Base-by-base conservation (phyloP, 1,139 yeast genomes). In the Geotrichum restrictum region DNA sequence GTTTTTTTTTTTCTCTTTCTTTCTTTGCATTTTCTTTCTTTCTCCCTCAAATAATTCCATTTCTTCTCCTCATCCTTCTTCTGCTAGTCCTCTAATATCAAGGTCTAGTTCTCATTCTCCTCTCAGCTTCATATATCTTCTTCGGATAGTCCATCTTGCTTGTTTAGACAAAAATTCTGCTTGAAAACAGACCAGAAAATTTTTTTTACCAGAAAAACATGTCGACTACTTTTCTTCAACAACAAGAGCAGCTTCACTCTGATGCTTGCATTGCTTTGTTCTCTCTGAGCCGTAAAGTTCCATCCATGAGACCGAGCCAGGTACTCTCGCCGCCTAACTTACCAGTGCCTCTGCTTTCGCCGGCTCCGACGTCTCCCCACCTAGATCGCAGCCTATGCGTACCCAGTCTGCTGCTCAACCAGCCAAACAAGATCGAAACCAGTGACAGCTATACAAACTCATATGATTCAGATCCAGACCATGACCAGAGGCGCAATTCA, bases 191-290 rank as follows among this genome's bases (percentile, higher is more conserved):
- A 19, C 13, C 7, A 42, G 18, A 42, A 39, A 39, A 36, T 10
- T 22, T 39, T 24, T 29, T 29, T 39, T 32, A 21, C 18, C 16
- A 29, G 11, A 38, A 5, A 13, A 29, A 31, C 37, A 51, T 36
- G 48, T 36, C 36, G 19, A 21, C 33, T n/a, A 27, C 45, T 40
- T 16, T 22, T 31, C 10, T 24, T 34, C 16, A 22, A 2, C 34
- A 40, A 19, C 47, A 33, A 22, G 42, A 41, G n/a, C 51, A 41
- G 33, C 41, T 34, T 29, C 46, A 29, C 21, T 37, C 49, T 3
- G 49, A 45, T 3, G 49, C 49, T 38, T 45, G 49, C 29, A 7
- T 45, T 22, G 49, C 49, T 8, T 33, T 45, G 31, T 45, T 45
- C 32, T 19, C 29, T 13, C 49, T 45, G 8, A 27, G 37, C 37